Base-by-base conservation (phyloP, 192 early-diverging fungal species). In the Chytriomyces sp. region DNA sequence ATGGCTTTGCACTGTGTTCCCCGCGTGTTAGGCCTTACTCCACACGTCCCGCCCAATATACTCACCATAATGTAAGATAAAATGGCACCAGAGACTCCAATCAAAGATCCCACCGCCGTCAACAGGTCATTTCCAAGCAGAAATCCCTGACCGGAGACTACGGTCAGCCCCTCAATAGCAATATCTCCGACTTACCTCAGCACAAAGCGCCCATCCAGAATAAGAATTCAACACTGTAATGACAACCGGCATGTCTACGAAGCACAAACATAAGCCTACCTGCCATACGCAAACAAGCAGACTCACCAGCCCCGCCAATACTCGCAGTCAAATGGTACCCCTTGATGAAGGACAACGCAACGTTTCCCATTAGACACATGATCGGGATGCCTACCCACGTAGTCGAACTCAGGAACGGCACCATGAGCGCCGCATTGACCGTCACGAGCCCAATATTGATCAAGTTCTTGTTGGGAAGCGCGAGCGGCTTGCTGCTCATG, bases 1-100 rank as follows among this genome's bases (percentile, higher is more conserved):
- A 79, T 79, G 19, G 77, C 77, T 78, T 75, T 77, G 39, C 76
- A 77, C 71, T 75, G 44, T n/a, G n/a, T n/a, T n/a, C n/a, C n/a
- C n/a, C n/a, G n/a, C n/a, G n/a, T n/a, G n/a, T n/a, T n/a, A n/a
- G n/a, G n/a, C n/a, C n/a, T n/a, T n/a, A n/a, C n/a, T n/a, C n/a
- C n/a, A n/a, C n/a, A n/a, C n/a, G n/a, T n/a, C n/a, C n/a, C n/a
- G n/a, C n/a, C n/a, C n/a, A 12, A 38, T 12, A 1, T 22, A 25
- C 57, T 74, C 14, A 70, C 64, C 77, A 79, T 79, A 54, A 79
- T 77, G 67, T 78, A 79, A 10, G 59, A 58, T 28, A 79, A 58
- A 49, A 79, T 78, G 7, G 68, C 77, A 39, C 77, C 77, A 55
- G 68, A 72, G 12, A 79, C 73, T 25, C 77, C 77, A 59, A 79